Evolutionary conservation across 2,329 filamentous ascomycete genomes (phyloP).

Genomic region (Penicillium sp.): DNA sequence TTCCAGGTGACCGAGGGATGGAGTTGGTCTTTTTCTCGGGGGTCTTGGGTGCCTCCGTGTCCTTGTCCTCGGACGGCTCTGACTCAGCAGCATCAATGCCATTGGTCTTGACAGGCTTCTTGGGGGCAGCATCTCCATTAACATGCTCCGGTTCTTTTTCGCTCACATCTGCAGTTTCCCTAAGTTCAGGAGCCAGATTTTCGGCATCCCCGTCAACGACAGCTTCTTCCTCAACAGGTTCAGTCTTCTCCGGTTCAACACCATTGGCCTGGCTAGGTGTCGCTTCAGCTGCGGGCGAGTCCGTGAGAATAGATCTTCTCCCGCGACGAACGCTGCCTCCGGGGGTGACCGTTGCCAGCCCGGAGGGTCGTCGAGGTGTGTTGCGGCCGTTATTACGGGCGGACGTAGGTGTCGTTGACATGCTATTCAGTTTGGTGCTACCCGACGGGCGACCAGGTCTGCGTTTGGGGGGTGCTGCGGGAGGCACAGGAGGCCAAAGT

Average conservation of each 20-base stretch:
- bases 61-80: constrained; percentile 4
- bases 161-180: constrained; percentile 6
- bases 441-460: constrained; percentile 39
- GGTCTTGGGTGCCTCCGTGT: constrained; percentile 8
- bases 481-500: constrained; percentile 42
- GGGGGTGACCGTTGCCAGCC: constrained; percentile 29
- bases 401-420: constrained; percentile 31
- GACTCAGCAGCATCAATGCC: constrained; percentile 4
- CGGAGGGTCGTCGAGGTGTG: constrained; percentile 34
- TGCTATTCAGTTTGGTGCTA: constrained; percentile 25
- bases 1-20: constrained; percentile 15
- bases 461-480: constrained; percentile 30
- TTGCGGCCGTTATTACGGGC: constrained; percentile 34
- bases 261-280: constrained; percentile 23
- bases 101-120: constrained; percentile 10
- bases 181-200: constrained; percentile 3
- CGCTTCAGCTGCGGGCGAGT: constrained; percentile 28
- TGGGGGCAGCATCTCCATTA: constrained; percentile 8
- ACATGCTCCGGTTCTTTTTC: constrained; percentile 2
- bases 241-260: constrained; percentile 11
- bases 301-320: constrained; percentile 33
- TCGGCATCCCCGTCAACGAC: constrained; percentile 12
- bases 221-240: constrained; percentile 11
- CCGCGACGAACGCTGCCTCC: constrained; percentile 33
- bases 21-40: constrained; percentile 14